Conservation (phyloP, 345 rosid genomes). For the Balakata baccata region DNA sequence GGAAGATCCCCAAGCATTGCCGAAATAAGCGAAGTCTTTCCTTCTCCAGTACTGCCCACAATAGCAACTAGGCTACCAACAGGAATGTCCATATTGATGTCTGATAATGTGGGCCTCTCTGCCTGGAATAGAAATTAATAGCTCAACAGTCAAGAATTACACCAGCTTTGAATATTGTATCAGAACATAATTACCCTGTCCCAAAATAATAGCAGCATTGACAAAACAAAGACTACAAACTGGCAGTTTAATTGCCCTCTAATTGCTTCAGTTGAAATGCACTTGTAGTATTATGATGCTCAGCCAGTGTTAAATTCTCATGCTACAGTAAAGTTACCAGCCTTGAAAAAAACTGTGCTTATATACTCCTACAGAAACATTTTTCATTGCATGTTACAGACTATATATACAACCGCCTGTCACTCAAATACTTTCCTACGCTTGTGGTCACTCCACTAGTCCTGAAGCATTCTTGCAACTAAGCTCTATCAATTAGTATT, state of each 20-base stretch:
- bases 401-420: neutral
- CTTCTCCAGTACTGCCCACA: constrained; percentile 98
- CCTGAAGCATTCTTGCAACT: neutral
- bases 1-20: constrained; percentile 99
- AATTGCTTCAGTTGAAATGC: neutral
- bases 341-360: neutral
- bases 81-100: constrained; percentile 83
- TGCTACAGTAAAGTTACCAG: neutral
- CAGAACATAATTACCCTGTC: neutral
- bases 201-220: neutral
- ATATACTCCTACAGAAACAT: neutral
- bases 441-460: neutral
- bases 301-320: neutral
- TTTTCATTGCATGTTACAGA: neutral
- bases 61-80: constrained; percentile 88
- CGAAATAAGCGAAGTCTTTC: constrained; percentile 89
- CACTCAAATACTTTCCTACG: neutral
- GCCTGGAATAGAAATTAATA: constrained; percentile 48
- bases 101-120: constrained; percentile 80
- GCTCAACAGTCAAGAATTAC: constrained; percentile 7
- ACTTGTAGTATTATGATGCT: neutral
- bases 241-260: neutral
- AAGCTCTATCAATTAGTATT: neutral
- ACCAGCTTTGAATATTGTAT: neutral
- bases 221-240: neutral